These are phyloP conservation scores for Botrytis byssoidea DNA, from an alignment of 2,329 filamentous ascomycete genomes.

Conservation along the genomic window DNA sequence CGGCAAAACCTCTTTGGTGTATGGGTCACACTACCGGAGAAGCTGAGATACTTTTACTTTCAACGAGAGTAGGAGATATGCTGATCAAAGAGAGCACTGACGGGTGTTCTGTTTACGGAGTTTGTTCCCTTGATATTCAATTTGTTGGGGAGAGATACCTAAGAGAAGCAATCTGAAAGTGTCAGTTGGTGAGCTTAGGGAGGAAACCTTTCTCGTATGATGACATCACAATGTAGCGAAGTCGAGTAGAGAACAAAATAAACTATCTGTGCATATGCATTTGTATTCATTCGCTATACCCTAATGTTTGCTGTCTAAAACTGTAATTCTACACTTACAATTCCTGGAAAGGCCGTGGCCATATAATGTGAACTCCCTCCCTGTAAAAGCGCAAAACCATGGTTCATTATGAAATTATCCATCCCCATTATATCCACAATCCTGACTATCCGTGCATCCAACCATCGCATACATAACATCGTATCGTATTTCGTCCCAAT, in stretches of 20 bases:
- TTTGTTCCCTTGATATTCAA: not conserved
- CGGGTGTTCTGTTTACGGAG: slow-evolving; percentile 18
- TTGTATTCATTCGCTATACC: not conserved
- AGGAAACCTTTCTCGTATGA: not conserved
- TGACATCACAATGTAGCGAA: not conserved
- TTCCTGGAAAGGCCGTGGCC: slow-evolving; percentile 6
- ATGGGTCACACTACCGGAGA: slow-evolving; percentile 20
- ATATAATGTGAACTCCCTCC: not conserved
- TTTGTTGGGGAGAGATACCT: not conserved
- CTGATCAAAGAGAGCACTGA: slow-evolving; percentile 40
- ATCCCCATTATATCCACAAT: slow-evolving; percentile 1
- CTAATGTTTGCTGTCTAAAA: not conserved
- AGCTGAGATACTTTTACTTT: slow-evolving; percentile 24
- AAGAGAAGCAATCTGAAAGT: too few species aligned
- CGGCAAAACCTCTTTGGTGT: slow-evolving; percentile 29
- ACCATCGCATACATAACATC: not conserved
- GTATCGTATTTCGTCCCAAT: slow-evolving; percentile 7
- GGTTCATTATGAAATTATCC: slow-evolving; percentile 4
- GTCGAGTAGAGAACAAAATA: not conserved
- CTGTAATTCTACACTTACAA: slow-evolving; percentile 5
- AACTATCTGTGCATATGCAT: not conserved
- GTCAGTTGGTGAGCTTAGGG: not conserved
- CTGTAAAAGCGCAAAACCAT: not conserved
- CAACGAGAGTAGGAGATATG: slow-evolving; percentile 24
- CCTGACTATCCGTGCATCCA: not conserved